Evolutionary conservation across 306 rosid genomes (phyloP), one percentile per base, ranked within the genome.

Genomic region (Fragaria vesca): DNA sequence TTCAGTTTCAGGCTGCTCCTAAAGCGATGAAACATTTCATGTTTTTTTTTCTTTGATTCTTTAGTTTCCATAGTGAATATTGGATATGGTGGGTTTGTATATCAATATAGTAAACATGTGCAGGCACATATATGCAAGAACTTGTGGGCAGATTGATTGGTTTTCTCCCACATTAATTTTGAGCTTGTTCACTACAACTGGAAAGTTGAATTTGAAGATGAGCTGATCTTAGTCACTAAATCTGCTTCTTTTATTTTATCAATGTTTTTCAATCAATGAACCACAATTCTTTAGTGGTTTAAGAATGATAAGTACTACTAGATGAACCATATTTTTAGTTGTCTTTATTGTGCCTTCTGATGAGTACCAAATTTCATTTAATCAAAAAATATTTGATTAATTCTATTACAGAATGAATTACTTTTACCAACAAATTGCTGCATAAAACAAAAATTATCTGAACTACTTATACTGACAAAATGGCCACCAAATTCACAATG

Each of bases 1-100:
- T 93, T 91, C 87, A 85, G 85, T 76, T 93, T 93, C 85, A 86
- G 98, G 85, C 85, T 91, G 86, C 93, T 93, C 71, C 60, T 93
- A 75, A 92, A 79, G 48, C 76, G 78, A 67, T 85, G 79, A 88
- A 74, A 67, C 62, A 12, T 65, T 24, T 15, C 26, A 12, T 38
- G 26, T 24, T 11, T 1, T 18, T 1, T 12, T 20, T 24, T 18
- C 9, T 24, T 52, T 13, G 70, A 76, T 52, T 57, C 81, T 52
- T 67, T 78, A 42, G 43, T 45, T 58, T 58, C 72, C 65, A 50
- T 55, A 61, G 21, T 76, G 79, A 38, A 47, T 62, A 73, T 38
- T 70, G 71, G 77, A 76, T 84, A 57, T 54, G 81, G 78, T 80
- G 75, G 67, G 69, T 66, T 68, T 77, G 74, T 79, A 85, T 61